Conservation (phyloP, 305 asterid genomes). For the Plantago coronopus region DNA sequence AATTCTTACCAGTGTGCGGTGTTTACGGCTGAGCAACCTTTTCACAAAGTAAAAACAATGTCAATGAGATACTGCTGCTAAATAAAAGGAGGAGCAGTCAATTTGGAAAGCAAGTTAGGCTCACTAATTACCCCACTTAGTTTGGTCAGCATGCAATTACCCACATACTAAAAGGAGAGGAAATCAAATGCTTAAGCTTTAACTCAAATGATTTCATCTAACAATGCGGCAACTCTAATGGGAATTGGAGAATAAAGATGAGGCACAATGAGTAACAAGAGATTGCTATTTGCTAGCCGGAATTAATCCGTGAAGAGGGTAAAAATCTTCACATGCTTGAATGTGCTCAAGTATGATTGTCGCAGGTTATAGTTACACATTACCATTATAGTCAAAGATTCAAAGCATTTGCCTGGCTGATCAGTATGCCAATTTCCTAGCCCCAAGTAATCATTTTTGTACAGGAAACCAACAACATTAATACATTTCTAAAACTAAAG, state of each 20-base stretch:
- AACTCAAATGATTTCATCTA: neutral
- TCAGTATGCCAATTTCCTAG: constrained; percentile 13
- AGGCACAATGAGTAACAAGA: constrained; percentile 18
- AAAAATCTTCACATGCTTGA: constrained; percentile 18
- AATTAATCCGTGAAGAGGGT: constrained; percentile 18
- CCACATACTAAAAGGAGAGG: constrained; percentile 12
- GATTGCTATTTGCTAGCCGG: constrained; percentile 22
- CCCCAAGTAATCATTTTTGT: constrained; percentile 7
- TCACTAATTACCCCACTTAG: constrained; percentile 19
- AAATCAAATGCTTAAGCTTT: constrained; percentile 8
- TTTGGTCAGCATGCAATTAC: constrained; percentile 18
- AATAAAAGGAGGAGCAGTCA: constrained; percentile 10
- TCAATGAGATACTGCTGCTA: neutral
- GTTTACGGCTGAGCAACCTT: constrained; percentile 20
- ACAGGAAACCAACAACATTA: constrained; percentile 1
- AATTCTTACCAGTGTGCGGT: neutral
- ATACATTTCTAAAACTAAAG: neutral
- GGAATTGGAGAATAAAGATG: constrained; percentile 10
- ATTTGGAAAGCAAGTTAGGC: constrained; percentile 16
- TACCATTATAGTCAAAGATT: constrained; percentile 17
- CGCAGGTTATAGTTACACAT: constrained; percentile 15
- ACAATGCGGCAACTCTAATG: constrained; percentile 12
- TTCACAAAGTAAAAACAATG: neutral
- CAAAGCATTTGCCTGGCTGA: constrained; percentile 19
- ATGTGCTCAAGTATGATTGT: constrained; percentile 24